Base-by-base conservation (phyloP, 257 asterid genomes). In the Euphrasia confusa region DNA sequence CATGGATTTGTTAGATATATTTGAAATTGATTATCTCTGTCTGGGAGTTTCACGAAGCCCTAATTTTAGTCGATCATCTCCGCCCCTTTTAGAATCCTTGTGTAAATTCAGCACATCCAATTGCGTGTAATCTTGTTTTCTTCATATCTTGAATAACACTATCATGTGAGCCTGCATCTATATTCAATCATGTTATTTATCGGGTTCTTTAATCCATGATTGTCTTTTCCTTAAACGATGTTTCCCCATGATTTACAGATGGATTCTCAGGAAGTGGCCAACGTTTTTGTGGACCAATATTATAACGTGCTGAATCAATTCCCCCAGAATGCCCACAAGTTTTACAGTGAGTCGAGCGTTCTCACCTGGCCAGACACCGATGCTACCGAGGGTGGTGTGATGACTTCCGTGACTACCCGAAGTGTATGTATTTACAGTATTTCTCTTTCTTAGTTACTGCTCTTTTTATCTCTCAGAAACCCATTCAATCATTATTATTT, bases 261-360 rank as follows among this genome's bases (percentile, higher is more conserved):
- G 39, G 39, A 7, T 9, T 68, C 80, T 30, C 37, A 67, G 54
- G 9, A 35, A 1, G 40, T 35, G 15, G 87, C 80, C 3, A 52
- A 68, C 7, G 71, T 63, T 12, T 83, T 87, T 53, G 75, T 75
- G 56, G 7, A 24, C 47, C 78, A 72, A 60, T 84, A 82, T 49
- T 87, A 80, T 61, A 4, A 5, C 14, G 48, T 76, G 32, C 82
- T 87, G 10, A 11, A 64, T 5, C 17, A 60, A 1, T 14, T 42
- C 27, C 87, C 94, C 7, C 72, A 80, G 10, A 6, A 45, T 4
- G 54, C 68, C 68, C 72, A 81, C 39, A 83, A 18, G 59, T 85
- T 88, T 45, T 88, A 85, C 61, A 57, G 61, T 15, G 89, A 85
- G 18, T 3, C 60, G 3, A 88, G 96, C 71, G 10, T 60, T 2